phyloP scores from a whole-genome alignment of 2,329 filamentous ascomycete species.

The Fusarium liriodendri region DNA sequence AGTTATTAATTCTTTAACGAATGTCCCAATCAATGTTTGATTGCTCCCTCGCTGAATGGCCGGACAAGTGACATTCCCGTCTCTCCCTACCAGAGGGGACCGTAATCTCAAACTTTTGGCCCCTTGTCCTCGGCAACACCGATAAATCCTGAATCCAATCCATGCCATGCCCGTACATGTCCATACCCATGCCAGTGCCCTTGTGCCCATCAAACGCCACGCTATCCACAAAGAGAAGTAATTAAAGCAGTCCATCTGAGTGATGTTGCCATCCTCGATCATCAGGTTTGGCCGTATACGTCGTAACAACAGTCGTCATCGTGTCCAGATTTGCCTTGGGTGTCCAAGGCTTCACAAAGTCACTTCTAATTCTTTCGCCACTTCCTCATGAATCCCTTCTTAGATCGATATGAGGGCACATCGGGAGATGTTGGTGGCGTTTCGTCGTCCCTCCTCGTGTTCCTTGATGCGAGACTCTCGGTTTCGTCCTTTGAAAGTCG shows the following conservation, averaged over 20 bases:
- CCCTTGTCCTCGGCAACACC: slow-evolving; percentile 6
- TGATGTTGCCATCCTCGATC: slow-evolving; percentile 36
- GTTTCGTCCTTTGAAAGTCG: slow-evolving; percentile 52
- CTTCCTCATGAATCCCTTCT: slow-evolving; percentile 42
- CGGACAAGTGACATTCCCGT: slow-evolving; percentile 16
- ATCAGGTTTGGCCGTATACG: slow-evolving; percentile 33
- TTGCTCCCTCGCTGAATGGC: slow-evolving; percentile 18
- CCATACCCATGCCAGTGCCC: not conserved
- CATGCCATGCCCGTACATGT: not conserved
- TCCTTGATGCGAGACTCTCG: slow-evolving; percentile 51
- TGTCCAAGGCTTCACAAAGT: not conserved
- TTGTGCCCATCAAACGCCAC: slow-evolving; percentile 32
- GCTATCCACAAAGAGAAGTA: slow-evolving; percentile 35
- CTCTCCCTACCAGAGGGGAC: slow-evolving; percentile 41
- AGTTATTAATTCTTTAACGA: slow-evolving; percentile 40
- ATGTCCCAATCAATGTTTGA: slow-evolving; percentile 17
- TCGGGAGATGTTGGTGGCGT: slow-evolving; percentile 53
- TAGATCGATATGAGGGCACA: slow-evolving; percentile 43
- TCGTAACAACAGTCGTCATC: slow-evolving; percentile 27
- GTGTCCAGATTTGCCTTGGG: slow-evolving; percentile 15
- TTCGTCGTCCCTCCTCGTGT: slow-evolving; percentile 44
- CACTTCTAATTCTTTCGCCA: slow-evolving; percentile 38
- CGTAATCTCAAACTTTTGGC: slow-evolving; percentile 23
- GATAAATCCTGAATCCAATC: slow-evolving; percentile 2
- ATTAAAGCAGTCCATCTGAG: slow-evolving; percentile 17